Evolutionary conservation across 2,329 filamentous ascomycete genomes (phyloP), one percentile per base, ranked within the genome.

Genomic region (Clonostachys solani): DNA sequence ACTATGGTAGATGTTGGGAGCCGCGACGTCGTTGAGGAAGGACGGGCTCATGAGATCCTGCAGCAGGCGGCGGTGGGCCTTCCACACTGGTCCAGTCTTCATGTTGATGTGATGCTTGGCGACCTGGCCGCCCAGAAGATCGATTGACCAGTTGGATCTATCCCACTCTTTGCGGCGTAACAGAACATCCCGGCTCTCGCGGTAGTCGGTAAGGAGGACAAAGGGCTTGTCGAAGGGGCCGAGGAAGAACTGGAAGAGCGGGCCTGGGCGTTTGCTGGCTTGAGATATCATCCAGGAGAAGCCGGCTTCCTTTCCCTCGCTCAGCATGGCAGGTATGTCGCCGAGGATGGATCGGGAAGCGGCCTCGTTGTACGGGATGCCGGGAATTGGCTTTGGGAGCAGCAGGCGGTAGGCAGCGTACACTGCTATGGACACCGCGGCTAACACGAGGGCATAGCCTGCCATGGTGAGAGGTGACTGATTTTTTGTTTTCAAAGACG

Each of bases 191-290:
- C 73, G 67, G 16, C 58, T 56, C 54, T 75, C 72, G 6, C 59
- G 58, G 10, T 61, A 66, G 45, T 56, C 73, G 17, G 63, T 59
- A 5, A 78, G 51, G 6, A 78, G 47, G 2, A 78, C 59, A 55
- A 63, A 65, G 2, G 74, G 76, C 33, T 59, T 60, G 2, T 54
- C 51, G 13, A 74, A 61, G 1, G 74, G 73, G 8, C 12, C 9
- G 46, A 75, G 55, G 54, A 78, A 78, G 9, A 72, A 57, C 52
- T 80, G 76, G 6, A 69, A 55, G 48, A 78, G 63, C 1, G 73
- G 69, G 15, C 63, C 65, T 6, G 67, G 52, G 61, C 7, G 57
- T 10, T 42, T 37, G 19, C 16, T 23, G 16, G 42, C 42, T 13
- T 33, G 16, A 13, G 17, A 29, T 18, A 43, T 23, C 48, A 63